Conservation (phyloP, 1,139 yeast genomes). For the Lodderomyces parapsilosis region DNA sequence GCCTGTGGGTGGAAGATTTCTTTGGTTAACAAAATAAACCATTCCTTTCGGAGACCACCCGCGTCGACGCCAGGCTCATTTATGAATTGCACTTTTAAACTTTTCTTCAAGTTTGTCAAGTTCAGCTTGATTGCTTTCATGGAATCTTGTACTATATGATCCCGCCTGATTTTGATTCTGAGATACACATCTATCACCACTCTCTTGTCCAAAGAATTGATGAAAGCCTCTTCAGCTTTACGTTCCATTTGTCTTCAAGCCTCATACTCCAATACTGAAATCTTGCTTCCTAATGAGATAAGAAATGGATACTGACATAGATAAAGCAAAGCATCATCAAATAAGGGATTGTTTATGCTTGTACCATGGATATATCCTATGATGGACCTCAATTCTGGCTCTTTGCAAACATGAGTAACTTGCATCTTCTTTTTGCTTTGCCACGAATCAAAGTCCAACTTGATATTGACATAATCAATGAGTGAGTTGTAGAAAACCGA, state of each 20-base stretch:
- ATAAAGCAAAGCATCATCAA: constrained; percentile 38
- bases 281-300: constrained; percentile 79
- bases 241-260: constrained; percentile 81
- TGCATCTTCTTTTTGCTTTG: constrained; percentile 35
- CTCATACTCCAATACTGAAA: constrained; percentile 77
- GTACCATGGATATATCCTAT: constrained; percentile 50
- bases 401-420: constrained; percentile 10
- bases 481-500: constrained; percentile 74
- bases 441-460: constrained; percentile 85
- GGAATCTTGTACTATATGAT: constrained; percentile 71
- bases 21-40: constrained; percentile 76
- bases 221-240: constrained; percentile 87
- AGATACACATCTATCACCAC: constrained; percentile 66
- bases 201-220: constrained; percentile 65
- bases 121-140: constrained; percentile 59
- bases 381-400: constrained; percentile 38
- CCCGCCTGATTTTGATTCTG: constrained; percentile 66
- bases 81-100: constrained; percentile 72
- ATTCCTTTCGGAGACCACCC: constrained; percentile 90
- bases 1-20: constrained; percentile 66
- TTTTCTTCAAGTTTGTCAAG: constrained; percentile 66
- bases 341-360: constrained; percentile 19
- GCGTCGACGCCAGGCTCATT: constrained; percentile 94
- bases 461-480: constrained; percentile 75
- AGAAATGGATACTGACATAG: constrained; percentile 86